Conservation (phyloP, 2,329 filamentous ascomycete species). For the Albophoma yamanashiensis region DNA sequence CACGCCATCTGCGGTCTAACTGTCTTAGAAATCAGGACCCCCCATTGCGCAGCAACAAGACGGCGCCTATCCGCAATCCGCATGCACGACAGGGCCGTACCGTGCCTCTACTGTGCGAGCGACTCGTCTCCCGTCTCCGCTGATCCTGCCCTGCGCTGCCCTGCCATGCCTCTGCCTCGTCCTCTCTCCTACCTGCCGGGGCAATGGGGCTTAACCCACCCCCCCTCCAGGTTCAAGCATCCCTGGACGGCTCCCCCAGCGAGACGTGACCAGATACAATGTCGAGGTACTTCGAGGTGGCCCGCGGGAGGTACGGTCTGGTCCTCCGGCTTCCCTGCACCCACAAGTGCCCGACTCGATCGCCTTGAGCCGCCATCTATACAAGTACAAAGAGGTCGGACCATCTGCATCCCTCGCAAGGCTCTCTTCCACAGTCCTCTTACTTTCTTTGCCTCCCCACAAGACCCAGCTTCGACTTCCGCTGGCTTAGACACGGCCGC, state of each 20-base stretch:
- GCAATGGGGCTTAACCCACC: background rate
- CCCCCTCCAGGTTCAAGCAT: background rate
- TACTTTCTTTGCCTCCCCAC: conserved; percentile 2
- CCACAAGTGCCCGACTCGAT: conserved; percentile 3
- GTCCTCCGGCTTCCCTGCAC: conserved; percentile 5
- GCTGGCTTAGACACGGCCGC: conserved; percentile 13
- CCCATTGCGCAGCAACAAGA: conserved; percentile 6
- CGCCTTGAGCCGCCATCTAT: conserved; percentile 8
- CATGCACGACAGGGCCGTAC: conserved; percentile 17
- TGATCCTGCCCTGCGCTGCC: background rate
- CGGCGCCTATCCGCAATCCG: conserved; percentile 17
- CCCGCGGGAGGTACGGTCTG: background rate
- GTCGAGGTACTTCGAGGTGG: conserved; percentile 4
- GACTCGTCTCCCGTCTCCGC: background rate
- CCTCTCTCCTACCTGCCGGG: background rate
- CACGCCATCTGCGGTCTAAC: conserved; percentile 1
- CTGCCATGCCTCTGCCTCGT: background rate
- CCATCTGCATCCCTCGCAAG: conserved; percentile 8
- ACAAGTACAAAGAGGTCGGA: conserved; percentile 10
- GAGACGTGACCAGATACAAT: background rate
- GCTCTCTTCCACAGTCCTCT: conserved; percentile 3
- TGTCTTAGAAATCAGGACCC: conserved; percentile 2
- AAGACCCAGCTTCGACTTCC: conserved; percentile 7
- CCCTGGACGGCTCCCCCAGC: background rate
- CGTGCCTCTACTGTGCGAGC: background rate